Base-by-base conservation (phyloP, 208 protist genomes). In the Tritrichomonas musculus region DNA sequence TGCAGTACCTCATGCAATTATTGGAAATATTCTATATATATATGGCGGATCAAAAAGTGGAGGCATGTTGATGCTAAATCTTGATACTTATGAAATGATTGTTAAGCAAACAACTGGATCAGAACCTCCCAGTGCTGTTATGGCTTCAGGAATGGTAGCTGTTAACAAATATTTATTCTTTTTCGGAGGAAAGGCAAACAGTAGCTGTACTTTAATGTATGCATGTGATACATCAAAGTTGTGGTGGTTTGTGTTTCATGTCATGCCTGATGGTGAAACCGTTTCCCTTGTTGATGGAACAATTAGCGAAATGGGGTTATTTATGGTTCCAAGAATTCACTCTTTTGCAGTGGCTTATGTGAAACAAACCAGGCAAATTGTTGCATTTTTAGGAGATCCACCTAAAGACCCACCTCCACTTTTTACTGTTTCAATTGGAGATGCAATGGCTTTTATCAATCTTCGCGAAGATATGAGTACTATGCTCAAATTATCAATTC, bases 161-260 rank as follows among this genome's bases (percentile, higher is more conserved):
- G 39, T 88, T 47, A 14, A 88, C 25, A 14, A n/a, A 25, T 47
- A 88, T 88, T 36, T 88, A n/a, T 47, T 88, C 27, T 88, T 88
- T 30, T 60, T 88, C 30, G 77, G 77, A 57, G 77, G 77, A 33
- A 88, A 49, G 57, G 27, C 77, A 14, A 36, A 53, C 4, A 53
- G 20, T 36, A 20, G n/a, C 33, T 20, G 47, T 39, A 88, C 41
- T 27, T 57, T 88, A 39, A 27, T 88, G 44, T 88, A 88, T 30
- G 77, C 77, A 36, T 60, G 20, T 30, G 47, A 88, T 27, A 22
- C 57, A 14, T 39, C 77, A 36, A 88, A 57, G 30, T 5, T 44
- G 17, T 60, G 77, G 47, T 88, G 77, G 77, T 88, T 88, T 47
- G 77, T 88, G 1, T 88, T 88, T 27, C 77, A 88, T 57, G 47